A percentile compares a stretch with the other conserved stretches of the same genome.
Conservation (phyloP, 345 rosid genomes). For the Combretum micranthum region DNA sequence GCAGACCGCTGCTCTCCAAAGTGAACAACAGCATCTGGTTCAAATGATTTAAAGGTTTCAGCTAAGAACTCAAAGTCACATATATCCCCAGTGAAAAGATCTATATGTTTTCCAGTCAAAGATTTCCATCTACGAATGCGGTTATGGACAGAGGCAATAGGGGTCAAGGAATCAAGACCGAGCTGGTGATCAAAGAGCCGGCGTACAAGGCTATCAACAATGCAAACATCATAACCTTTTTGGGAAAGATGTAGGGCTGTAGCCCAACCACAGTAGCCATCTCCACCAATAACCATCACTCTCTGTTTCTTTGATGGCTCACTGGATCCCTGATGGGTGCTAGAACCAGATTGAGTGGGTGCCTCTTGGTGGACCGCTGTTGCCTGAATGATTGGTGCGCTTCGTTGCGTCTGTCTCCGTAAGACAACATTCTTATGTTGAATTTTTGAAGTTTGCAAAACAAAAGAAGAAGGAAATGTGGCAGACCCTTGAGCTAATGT, state of each 20-base stretch:
- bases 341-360: slow-evolving; percentile 37
- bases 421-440: slow-evolving; percentile 25
- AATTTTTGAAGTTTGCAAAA: slow-evolving; percentile 25
- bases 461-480: slow-evolving; percentile 21
- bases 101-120: slow-evolving; percentile 75
- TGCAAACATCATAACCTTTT: slow-evolving; percentile 75
- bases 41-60: slow-evolving; percentile 70
- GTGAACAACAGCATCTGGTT: slow-evolving; percentile 92
- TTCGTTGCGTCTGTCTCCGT: slow-evolving; percentile 21
- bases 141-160: slow-evolving; percentile 75
- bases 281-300: slow-evolving; percentile 97
- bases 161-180: slow-evolving; percentile 84
- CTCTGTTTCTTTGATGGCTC: slow-evolving; percentile 47
- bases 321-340: slow-evolving; percentile 19
- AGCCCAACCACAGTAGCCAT: slow-evolving; percentile 99
- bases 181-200: slow-evolving; percentile 93
- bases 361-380: slow-evolving; percentile 42
- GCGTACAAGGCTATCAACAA: slow-evolving; percentile 77
- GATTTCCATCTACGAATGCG: slow-evolving; percentile 83
- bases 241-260: slow-evolving; percentile 89
- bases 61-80: slow-evolving; percentile 92
- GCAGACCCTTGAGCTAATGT: slow-evolving; percentile 17
- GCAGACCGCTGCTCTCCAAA: slow-evolving; percentile 97
- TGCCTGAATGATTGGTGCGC: slow-evolving; percentile 32
- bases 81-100: slow-evolving; percentile 75